Percentiles rank a stretch among this genome's conserved stretches.
phyloP scores from a whole-genome alignment of 2,329 filamentous ascomycete species.

The Ophiocordyceps polyrhachis-furcata region DNA sequence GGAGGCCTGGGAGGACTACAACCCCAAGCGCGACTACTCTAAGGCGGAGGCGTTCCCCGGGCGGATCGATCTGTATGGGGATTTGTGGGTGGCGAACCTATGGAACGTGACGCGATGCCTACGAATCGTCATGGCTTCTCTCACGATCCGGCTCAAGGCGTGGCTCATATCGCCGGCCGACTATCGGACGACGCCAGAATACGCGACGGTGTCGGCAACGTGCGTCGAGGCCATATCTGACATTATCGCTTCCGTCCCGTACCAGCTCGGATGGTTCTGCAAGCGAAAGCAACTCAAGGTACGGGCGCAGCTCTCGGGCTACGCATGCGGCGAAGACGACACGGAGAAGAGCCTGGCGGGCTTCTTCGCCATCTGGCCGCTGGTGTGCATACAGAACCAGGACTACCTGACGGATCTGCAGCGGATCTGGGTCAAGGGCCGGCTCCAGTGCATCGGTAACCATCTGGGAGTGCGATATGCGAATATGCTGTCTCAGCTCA shows the following conservation, averaged over 20 bases:
- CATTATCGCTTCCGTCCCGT: slow-evolving; percentile 39
- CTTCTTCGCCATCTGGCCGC: slow-evolving; percentile 39
- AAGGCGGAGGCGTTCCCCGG: slow-evolving; percentile 38
- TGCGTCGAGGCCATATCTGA: slow-evolving; percentile 34
- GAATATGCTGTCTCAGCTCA: slow-evolving; percentile 34
- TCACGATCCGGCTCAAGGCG: slow-evolving; percentile 37
- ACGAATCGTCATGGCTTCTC: slow-evolving; percentile 31
- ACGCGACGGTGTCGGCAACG: slow-evolving; percentile 30
- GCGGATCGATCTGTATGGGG: slow-evolving; percentile 38
- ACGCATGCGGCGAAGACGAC: slow-evolving; percentile 29
- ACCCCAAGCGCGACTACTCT: slow-evolving; percentile 29
- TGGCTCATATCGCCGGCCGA: slow-evolving; percentile 41
- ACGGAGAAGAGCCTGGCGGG: slow-evolving; percentile 34
- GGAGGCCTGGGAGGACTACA: slow-evolving; percentile 35
- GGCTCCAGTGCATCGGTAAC: slow-evolving; percentile 33
- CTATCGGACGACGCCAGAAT: slow-evolving; percentile 42
- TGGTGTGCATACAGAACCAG: slow-evolving; percentile 31
- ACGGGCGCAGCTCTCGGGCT: slow-evolving; percentile 21
- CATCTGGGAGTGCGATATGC: slow-evolving; percentile 38
- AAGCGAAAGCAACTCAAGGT: slow-evolving; percentile 20
- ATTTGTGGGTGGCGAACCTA: slow-evolving; percentile 35
- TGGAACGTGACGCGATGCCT: slow-evolving; percentile 35
- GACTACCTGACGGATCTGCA: slow-evolving; percentile 41
- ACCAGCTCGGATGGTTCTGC: slow-evolving; percentile 37
- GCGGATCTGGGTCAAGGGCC: slow-evolving; percentile 31